Conservation (phyloP, 805 yeast genomes). For the Teunomyces cretensis region DNA sequence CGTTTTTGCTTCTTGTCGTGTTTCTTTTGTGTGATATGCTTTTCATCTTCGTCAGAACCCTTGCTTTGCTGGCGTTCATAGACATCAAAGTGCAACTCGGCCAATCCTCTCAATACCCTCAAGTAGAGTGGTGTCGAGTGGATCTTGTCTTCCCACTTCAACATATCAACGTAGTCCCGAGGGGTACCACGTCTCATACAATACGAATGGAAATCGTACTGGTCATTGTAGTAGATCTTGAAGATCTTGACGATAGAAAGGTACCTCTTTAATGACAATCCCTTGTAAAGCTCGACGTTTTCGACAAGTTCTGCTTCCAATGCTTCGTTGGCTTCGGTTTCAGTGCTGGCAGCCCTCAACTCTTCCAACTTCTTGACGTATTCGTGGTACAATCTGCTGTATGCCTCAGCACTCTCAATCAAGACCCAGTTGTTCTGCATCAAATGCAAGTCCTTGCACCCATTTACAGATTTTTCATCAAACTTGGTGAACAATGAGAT, state of each 20-base stretch:
- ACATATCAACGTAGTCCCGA: slow-evolving; percentile 72
- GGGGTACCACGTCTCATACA: slow-evolving; percentile 90
- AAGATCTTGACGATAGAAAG: slow-evolving; percentile 64
- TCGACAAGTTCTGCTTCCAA: slow-evolving; percentile 36
- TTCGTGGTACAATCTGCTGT: slow-evolving; percentile 53
- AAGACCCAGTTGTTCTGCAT: slow-evolving; percentile 94
- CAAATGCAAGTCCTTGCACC: slow-evolving; percentile 78
- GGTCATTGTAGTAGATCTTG: slow-evolving; percentile 74
- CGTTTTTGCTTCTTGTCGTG: slow-evolving; percentile 52
- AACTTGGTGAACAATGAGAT: slow-evolving; percentile 78
- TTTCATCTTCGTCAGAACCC: slow-evolving; percentile 20
- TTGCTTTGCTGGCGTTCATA: slow-evolving; percentile 22
- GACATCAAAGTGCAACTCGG: slow-evolving; percentile 52
- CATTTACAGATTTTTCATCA: slow-evolving; percentile 77
- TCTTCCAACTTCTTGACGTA: slow-evolving; percentile 18
- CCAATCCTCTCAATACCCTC: slow-evolving; percentile 68
- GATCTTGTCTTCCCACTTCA: slow-evolving; percentile 79
- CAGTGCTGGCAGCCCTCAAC: slow-evolving; percentile 15
- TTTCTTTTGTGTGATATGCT: slow-evolving; percentile 15
- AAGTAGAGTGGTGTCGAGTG: slow-evolving; percentile 68
- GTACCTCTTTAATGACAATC: slow-evolving; percentile 80
- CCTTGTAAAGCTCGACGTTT: slow-evolving; percentile 48
- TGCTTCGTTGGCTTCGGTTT: slow-evolving; percentile 27
- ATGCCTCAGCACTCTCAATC: slow-evolving; percentile 81
- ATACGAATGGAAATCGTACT: slow-evolving; percentile 91